Evolutionary conservation across 2,329 filamentous ascomycete genomes (phyloP).

Genomic region (Zymoseptoria pseudotritici): DNA sequence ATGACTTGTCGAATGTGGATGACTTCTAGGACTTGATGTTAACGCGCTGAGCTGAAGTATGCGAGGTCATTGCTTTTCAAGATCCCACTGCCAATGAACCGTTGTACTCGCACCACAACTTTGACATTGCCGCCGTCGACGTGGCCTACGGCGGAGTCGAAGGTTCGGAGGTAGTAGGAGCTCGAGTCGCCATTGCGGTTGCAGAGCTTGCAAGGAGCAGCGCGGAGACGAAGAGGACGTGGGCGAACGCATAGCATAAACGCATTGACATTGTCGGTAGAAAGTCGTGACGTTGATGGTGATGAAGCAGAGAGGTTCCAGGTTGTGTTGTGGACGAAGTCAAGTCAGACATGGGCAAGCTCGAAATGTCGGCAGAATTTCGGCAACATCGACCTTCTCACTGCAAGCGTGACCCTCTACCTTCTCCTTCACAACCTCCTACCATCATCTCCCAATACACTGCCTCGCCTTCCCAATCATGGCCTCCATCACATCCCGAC

Average conservation of each 20-base stretch:
- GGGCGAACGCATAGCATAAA: constrained; percentile 9
- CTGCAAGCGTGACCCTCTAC: no score
- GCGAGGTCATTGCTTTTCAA: constrained; percentile 71
- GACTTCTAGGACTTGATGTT: constrained; percentile 68
- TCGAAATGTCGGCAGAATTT: no score
- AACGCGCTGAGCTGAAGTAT: constrained; percentile 71
- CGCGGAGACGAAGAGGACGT: constrained; percentile 2
- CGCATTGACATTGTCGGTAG: constrained; percentile 6
- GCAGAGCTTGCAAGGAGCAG: not conserved
- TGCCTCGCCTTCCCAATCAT: no score
- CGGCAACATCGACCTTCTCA: no score
- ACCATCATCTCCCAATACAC: no score
- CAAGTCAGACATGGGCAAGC: no score
- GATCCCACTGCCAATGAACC: constrained; percentile 51
- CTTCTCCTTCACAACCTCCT: no score
- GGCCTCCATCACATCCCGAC: no score
- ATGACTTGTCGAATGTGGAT: constrained; percentile 96
- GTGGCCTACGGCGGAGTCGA: constrained; percentile 33
- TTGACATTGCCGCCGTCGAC: constrained; percentile 44
- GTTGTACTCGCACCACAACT: constrained; percentile 43
- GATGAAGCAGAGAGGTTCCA: no score
- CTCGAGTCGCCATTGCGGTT: not conserved
- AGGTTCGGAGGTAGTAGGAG: constrained; percentile 15
- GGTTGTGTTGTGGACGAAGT: no score
- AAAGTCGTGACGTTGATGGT: not conserved